Evolutionary conservation across 768 basidiomycete genomes (phyloP).

Genomic region (Chiua virens): DNA sequence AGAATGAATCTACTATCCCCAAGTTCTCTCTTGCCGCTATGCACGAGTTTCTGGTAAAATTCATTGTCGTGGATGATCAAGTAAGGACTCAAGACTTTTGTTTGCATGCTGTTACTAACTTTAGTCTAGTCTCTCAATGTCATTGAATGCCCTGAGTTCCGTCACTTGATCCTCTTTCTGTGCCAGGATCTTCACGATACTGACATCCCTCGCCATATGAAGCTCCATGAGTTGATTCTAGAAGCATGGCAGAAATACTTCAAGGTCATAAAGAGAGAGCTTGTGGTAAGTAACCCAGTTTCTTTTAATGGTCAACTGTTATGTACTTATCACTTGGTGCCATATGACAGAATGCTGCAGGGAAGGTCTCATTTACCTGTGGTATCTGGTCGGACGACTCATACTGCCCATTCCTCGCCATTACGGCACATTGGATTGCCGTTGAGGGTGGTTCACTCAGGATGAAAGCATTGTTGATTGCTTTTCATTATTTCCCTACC

Average conservation of each 20-base stretch:
- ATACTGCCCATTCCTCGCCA: too few relatives aligned
- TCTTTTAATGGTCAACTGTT: neutral
- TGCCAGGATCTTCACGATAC: conserved; percentile 23
- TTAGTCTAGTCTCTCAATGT: conserved; percentile 1
- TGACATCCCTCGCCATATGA: conserved; percentile 28
- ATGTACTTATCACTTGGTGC: neutral
- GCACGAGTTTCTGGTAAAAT: too few relatives aligned
- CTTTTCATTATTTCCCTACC: too few relatives aligned
- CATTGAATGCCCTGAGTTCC: conserved; percentile 22
- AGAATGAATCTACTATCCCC: too few relatives aligned
- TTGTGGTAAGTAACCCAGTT: conserved; percentile 25
- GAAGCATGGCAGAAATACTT: conserved; percentile 23
- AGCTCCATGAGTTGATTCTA: conserved; percentile 20
- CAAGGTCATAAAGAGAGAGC: conserved; percentile 16
- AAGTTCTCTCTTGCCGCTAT: too few relatives aligned
- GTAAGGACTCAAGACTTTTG: neutral
- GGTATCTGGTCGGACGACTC: too few relatives aligned
- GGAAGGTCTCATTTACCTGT: neutral
- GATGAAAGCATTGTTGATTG: too few relatives aligned
- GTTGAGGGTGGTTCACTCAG: too few relatives aligned
- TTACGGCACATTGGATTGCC: too few relatives aligned
- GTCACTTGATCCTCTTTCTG: conserved; percentile 22
- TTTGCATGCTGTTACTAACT: neutral
- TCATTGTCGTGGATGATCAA: conserved; percentile 5
- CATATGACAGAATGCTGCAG: neutral